Evolutionary conservation across 345 rosid genomes (phyloP).

Genomic region (Salix exigua): DNA sequence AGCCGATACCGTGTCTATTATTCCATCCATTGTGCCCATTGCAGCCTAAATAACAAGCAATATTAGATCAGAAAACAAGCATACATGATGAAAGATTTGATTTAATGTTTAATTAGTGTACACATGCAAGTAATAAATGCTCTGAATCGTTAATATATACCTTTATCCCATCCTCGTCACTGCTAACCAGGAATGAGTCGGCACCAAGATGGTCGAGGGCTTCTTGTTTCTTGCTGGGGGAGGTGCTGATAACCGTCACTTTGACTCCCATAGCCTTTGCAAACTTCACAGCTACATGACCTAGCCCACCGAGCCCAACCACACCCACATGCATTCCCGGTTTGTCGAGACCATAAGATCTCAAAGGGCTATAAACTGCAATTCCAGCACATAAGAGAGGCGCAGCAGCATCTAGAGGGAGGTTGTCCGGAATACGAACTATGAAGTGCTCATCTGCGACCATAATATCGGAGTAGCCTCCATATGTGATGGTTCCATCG

Average conservation of each 20-base stretch:
- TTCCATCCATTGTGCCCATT: neutral
- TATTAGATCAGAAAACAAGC: no score
- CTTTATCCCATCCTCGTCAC: neutral
- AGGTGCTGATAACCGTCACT: neutral
- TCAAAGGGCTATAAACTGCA: neutral
- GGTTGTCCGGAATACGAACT: neutral
- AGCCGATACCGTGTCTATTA: neutral
- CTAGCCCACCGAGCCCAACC: neutral
- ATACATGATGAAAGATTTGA: no score
- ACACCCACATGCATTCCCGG: neutral
- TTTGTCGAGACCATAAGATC: neutral
- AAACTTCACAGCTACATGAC: neutral
- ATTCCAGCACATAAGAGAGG: neutral
- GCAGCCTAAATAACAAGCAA: neutral
- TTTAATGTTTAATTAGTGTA: neutral
- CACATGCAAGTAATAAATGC: neutral
- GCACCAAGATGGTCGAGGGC: neutral
- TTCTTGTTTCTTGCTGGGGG: neutral
- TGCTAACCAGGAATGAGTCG: neutral
- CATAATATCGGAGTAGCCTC: neutral
- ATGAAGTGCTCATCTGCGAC: neutral
- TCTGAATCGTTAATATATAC: neutral
- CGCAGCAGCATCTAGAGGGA: neutral
- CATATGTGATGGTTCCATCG: neutral
- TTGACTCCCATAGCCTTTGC: neutral